Percentiles rank a stretch among this genome's conserved stretches.
Evolutionary conservation across 73 alveolate species (phyloP).

Genomic region (Paramecium sonneborni): DNA sequence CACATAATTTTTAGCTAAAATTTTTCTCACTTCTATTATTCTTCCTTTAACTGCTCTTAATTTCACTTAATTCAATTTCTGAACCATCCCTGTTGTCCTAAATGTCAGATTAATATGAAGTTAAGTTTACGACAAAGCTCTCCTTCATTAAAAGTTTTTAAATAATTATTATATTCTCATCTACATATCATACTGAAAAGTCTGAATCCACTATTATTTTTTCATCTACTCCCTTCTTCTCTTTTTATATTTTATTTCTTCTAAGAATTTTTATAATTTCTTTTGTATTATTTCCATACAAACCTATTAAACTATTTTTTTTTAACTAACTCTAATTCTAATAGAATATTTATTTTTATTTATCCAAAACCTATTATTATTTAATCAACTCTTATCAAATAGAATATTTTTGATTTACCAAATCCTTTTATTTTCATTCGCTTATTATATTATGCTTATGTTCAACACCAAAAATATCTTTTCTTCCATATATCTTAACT

Average conservation of each 20-base stretch:
- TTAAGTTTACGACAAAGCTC: conserved; percentile 1
- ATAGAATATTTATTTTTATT: neutral
- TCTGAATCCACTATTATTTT: neutral
- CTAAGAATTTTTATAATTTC: neutral
- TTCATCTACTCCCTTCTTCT: neutral
- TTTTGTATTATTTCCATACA: neutral
- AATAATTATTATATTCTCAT: conserved; percentile 6
- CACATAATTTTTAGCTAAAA: neutral
- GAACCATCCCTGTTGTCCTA: neutral
- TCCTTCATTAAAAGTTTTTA: neutral
- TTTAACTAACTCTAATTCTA: neutral
- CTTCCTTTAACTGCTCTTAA: neutral
- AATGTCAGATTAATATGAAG: neutral
- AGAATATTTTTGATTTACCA: no score
- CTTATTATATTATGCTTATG: no score
- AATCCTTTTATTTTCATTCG: no score
- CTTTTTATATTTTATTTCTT: neutral
- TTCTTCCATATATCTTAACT: no score
- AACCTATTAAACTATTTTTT: neutral
- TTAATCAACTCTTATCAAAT: no score
- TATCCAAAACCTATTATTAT: no score
- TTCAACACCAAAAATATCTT: no score
- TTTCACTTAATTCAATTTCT: neutral
- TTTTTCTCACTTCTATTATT: neutral
- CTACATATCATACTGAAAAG: neutral